Evolutionary conservation across 805 yeast species (phyloP), one percentile per base, ranked within the genome.

Genomic region (Saccharomycopsis lassenensis): DNA sequence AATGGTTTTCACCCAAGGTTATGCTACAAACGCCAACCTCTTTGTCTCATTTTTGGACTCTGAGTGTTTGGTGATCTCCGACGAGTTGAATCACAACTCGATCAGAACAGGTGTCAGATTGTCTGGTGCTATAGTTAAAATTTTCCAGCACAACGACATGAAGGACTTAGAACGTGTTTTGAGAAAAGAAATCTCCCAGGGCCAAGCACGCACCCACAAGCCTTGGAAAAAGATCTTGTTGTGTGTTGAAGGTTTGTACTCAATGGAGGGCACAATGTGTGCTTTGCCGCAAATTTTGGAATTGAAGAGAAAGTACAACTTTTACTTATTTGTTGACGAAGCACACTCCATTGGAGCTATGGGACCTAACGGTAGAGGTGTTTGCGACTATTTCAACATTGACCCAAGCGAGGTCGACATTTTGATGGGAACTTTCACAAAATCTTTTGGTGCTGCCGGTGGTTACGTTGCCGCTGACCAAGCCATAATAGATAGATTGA

Each of bases 311-410:
- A 83, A 82, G 54, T 91, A 93, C 63, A 85, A 85, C 51, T 82
- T 89, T 53, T 84, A 83, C 52, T 61, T 91, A 35, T 91, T 82
- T 52, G 82, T 93, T 44, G 99, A 91, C 57, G 99, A 91, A 58
- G 98, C 98, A 8, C 99, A 91, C 58, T 89, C 97, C 4, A 80
- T 91, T 51, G 99, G 99, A 50, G 98, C 98, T n/a, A 69, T 91
- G 61, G 99, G 99, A 20, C 91, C 93, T 29, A 61, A 61, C 35
- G 98, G 98, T 31, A 77, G 82, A 52, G 99, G 99, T 52, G 80
- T 91, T 24, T 87, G 96, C 62, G 97, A 91, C 52, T 83, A 84
- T 60, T 91, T 82, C 56, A 79, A 78, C 37, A 72, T 91, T 33
- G 69, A 75, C 46, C 89, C 97, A 27, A 55, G 61, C 8, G 72